phyloP scores from a whole-genome alignment of 2,329 filamentous ascomycete genomes.

The Boeremia exigua region DNA sequence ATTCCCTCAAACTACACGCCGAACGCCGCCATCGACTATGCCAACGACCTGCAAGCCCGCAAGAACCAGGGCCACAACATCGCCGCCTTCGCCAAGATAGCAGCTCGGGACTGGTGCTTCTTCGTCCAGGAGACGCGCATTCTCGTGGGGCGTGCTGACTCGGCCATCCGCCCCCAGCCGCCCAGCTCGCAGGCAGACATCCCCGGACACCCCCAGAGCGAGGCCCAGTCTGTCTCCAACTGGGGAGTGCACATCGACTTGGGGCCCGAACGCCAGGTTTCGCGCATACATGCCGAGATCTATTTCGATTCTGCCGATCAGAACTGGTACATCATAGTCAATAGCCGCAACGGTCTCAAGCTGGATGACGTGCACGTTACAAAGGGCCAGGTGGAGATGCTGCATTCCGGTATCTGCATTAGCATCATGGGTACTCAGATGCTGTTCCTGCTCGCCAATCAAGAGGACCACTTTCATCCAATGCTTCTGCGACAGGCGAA shows the following conservation, averaged over 20 bases:
- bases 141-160: constrained; percentile 70
- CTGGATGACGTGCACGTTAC: constrained; percentile 77
- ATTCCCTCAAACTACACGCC: constrained; percentile 56
- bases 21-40: constrained; percentile 64
- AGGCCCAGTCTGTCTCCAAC: constrained; percentile 32
- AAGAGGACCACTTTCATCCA: constrained; percentile 71
- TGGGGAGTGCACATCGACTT: constrained; percentile 82
- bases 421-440: constrained; percentile 94
- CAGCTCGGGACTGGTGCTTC: constrained; percentile 83
- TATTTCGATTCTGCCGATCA: constrained; percentile 53
- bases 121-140: constrained; percentile 78
- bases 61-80: constrained; percentile 53
- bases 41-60: constrained; percentile 55
- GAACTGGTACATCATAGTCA: constrained; percentile 84
- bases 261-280: constrained; percentile 58
- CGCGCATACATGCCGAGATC: constrained; percentile 58
- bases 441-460: constrained; percentile 94
- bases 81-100: constrained; percentile 79
- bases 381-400: constrained; percentile 66
- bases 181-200: constrained; percentile 36
- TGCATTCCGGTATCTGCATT: constrained; percentile 88
- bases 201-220: constrained; percentile 32
- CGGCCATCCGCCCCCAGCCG: constrained; percentile 36
- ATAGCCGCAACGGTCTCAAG: constrained; percentile 89
- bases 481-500: constrained; percentile 69